These are phyloP conservation scores for Tanacetum coccineum DNA, from an alignment of 129 eudicot species.

Conservation along the genomic window DNA sequence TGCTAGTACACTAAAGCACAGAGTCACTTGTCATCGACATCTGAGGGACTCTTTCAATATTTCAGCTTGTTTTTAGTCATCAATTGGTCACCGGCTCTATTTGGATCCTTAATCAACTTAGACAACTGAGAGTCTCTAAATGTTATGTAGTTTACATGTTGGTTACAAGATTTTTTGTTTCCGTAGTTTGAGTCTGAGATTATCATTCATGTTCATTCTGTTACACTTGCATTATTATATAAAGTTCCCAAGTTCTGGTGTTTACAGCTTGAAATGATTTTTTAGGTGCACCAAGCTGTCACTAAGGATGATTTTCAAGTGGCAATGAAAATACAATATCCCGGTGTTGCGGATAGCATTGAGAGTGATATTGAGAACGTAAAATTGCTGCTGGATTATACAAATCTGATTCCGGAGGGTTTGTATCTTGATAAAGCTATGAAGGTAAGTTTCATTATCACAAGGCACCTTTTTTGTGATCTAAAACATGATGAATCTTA, in stretches of 20 bases:
- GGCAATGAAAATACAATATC: conserved; percentile 96
- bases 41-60: not conserved
- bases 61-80: conserved; percentile 4
- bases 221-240: conserved; percentile 1
- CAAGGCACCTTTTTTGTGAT: not conserved
- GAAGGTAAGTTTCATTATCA: conserved; percentile 48
- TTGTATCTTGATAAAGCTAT: conserved; percentile 85
- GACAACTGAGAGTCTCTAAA: not conserved
- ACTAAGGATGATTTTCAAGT: conserved; percentile 78
- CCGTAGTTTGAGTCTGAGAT: conserved; percentile 9
- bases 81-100: not conserved
- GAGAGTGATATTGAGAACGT: conserved; percentile 97
- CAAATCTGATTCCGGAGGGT: conserved; percentile 82
- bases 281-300: conserved; percentile 86
- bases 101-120: not conserved
- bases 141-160: not conserved
- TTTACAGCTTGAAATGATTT: conserved; percentile 21
- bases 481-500: not conserved
- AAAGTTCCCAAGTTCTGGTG: conserved; percentile 14
- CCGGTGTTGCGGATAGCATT: conserved; percentile 98
- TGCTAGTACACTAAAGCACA: too few species aligned
- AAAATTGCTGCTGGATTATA: conserved; percentile 67
- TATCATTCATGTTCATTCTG: not conserved
- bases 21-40: too few species aligned
- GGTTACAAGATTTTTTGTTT: not conserved